Evolutionary conservation across 768 basidiomycete genomes (phyloP).

Genomic region (Chalciporus pseudorubinellus): DNA sequence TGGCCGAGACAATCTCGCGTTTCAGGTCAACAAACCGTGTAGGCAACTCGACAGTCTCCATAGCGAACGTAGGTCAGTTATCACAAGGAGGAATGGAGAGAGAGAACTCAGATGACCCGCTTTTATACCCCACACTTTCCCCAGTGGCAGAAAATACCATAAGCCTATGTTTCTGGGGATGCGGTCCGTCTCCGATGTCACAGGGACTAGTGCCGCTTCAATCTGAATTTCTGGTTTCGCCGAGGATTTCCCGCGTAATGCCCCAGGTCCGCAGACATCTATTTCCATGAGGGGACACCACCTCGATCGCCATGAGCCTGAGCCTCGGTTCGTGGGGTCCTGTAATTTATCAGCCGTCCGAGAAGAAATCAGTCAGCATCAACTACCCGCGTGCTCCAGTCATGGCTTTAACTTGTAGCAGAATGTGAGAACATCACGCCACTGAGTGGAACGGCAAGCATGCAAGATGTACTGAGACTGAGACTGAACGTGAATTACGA

Average conservation of each 20-base stretch:
- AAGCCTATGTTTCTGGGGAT: neutral
- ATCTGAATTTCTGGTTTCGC: neutral
- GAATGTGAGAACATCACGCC: neutral
- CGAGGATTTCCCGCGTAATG: slow-evolving; percentile 12
- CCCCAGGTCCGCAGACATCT: no score
- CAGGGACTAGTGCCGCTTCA: neutral
- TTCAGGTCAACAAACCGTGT: slow-evolving; percentile 58
- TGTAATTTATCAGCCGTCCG: neutral
- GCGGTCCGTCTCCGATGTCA: slow-evolving; percentile 3
- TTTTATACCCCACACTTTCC: slow-evolving; percentile 12
- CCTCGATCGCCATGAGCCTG: neutral
- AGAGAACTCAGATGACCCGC: neutral
- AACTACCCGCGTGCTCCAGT: neutral
- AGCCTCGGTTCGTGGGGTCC: neutral
- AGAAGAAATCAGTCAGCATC: no score
- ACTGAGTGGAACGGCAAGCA: neutral
- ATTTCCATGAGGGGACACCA: neutral
- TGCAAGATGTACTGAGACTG: neutral
- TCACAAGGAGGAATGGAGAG: neutral
- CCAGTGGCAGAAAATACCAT: neutral
- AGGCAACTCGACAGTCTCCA: slow-evolving; percentile 16
- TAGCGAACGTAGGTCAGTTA: slow-evolving; percentile 1
- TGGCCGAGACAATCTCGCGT: slow-evolving; percentile 48
- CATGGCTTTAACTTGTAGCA: neutral
- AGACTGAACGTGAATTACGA: neutral